Evolutionary conservation across 2,329 filamentous ascomycete species (phyloP), one percentile per base, ranked within the genome.

Genomic region (Sporothrix curviconia): DNA sequence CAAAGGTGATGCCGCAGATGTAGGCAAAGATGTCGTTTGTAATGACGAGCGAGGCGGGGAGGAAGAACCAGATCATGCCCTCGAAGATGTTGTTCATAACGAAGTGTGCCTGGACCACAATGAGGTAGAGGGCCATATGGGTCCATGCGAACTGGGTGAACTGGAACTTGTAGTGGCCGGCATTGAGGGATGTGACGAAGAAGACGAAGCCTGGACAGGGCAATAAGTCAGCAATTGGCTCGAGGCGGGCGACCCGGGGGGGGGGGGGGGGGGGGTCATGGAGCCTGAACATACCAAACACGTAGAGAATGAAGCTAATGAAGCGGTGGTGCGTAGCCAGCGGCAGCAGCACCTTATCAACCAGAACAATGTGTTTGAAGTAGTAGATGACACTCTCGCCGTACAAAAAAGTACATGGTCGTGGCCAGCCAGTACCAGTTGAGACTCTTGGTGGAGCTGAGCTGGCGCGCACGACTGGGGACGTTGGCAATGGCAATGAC

Each of bases 21-120:
- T 99, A 99, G 66, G 94, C 94, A 67, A 95, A 97, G 63, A 99
- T 99, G 70, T 99, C 94, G 72, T 99, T 99, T 62, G 90, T 96
- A 70, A 99, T 96, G 71, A 99, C 94, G 66, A 99, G 82, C 55
- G 90, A 87, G 7, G 90, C 92, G 7, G 94, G 94, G 44, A 99
- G 76, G 81, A 97, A 96, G 79, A 99, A 97, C 94, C 94, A 99
- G 71, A 99, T 95, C 89, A 99, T 91, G 76, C 94, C 94, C 76
- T 99, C 94, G 66, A 99, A 95, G 64, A 99, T 88, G 74, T 99
- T 99, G 81, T 99, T 99, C 90, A 99, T 97, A 76, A 97, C 90
- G 72, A 99, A 99, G 72, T 99, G 94, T 14, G 94, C 92, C 73
- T 99, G 92, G 6, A 96, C 92, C 39, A 97, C 92, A 67, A 99